Evolutionary conservation across 768 basidiomycete species (phyloP).

Genomic region (Pleurotus djamor): DNA sequence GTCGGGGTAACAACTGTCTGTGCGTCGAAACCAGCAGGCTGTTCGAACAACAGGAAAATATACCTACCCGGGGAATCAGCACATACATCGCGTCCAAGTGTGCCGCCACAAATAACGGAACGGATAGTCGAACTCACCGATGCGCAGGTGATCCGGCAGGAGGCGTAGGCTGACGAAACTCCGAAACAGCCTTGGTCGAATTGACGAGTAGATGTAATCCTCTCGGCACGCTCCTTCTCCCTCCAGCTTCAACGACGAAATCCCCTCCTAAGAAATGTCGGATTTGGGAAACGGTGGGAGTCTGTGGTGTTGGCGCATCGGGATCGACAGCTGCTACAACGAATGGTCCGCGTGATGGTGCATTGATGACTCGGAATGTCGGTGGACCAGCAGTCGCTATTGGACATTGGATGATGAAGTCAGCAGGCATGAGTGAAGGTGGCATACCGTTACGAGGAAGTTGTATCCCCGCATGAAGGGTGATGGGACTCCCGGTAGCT

Average conservation of each 20-base stretch:
- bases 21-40: slow-evolving; percentile 34
- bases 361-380: slow-evolving; percentile 24
- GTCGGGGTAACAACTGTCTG: slow-evolving; percentile 36
- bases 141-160: slow-evolving; percentile 40
- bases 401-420: not conserved
- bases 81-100: not conserved
- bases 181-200: slow-evolving; percentile 36
- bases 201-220: slow-evolving; percentile 21
- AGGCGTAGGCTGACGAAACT: slow-evolving; percentile 38
- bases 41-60: slow-evolving; percentile 44
- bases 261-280: slow-evolving; percentile 47
- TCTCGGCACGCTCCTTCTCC: not conserved
- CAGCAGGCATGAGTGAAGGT: not conserved
- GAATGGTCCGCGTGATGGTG: slow-evolving; percentile 33
- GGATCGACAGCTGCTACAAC: slow-evolving; percentile 46
- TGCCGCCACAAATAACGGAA: not conserved
- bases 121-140: slow-evolving; percentile 22
- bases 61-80: slow-evolving; percentile 27
- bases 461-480: no score
- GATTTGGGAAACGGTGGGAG: slow-evolving; percentile 37
- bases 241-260: slow-evolving; percentile 16
- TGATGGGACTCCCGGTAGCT: no score
- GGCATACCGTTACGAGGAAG: no score
- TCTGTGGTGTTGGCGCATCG: slow-evolving; percentile 49
- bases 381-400: slow-evolving; percentile 36